These are phyloP conservation scores for Echinochloa phyllopogon DNA, from an alignment of 176 grass and related monocot genomes.

Conservation along the genomic window DNA sequence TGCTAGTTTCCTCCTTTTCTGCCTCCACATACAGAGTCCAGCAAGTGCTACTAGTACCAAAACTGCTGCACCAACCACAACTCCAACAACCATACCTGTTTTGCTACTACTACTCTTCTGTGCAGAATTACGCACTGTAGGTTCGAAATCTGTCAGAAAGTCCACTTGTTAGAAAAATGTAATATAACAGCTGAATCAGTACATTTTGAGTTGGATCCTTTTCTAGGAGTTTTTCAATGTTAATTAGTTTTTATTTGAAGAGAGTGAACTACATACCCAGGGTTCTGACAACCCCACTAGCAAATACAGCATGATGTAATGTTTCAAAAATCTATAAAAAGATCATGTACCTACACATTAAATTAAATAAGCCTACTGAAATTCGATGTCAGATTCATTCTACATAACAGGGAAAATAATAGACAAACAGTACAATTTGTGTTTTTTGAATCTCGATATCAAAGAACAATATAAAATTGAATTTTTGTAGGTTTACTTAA, in stretches of 20 bases:
- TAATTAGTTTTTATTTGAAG: not conserved
- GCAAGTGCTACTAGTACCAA: slow-evolving; percentile 53
- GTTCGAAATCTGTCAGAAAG: slow-evolving; percentile 62
- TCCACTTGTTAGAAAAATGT: slow-evolving; percentile 42
- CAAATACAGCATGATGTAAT: not conserved
- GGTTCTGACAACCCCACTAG: not conserved
- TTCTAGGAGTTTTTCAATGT: slow-evolving; percentile 3
- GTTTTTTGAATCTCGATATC: not conserved
- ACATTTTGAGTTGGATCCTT: slow-evolving; percentile 7
- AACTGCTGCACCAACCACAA: slow-evolving; percentile 54
- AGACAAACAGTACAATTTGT: not conserved
- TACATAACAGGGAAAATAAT: not conserved
- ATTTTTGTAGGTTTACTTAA: not conserved
- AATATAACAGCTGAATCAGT: not conserved
- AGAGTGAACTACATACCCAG: not conserved
- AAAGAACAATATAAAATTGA: not conserved
- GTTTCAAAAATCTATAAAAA: not conserved
- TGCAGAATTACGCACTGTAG: slow-evolving; percentile 52
- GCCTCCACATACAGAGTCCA: slow-evolving; percentile 51
- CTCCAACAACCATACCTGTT: slow-evolving; percentile 57
- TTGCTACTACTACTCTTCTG: slow-evolving; percentile 48
- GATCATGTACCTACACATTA: not conserved
- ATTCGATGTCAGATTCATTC: not conserved
- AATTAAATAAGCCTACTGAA: not conserved
- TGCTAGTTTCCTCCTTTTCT: slow-evolving; percentile 53